phyloP scores from a whole-genome alignment of 2,329 filamentous ascomycete species.

The Nothophaeocryptopus gaeumannii region DNA sequence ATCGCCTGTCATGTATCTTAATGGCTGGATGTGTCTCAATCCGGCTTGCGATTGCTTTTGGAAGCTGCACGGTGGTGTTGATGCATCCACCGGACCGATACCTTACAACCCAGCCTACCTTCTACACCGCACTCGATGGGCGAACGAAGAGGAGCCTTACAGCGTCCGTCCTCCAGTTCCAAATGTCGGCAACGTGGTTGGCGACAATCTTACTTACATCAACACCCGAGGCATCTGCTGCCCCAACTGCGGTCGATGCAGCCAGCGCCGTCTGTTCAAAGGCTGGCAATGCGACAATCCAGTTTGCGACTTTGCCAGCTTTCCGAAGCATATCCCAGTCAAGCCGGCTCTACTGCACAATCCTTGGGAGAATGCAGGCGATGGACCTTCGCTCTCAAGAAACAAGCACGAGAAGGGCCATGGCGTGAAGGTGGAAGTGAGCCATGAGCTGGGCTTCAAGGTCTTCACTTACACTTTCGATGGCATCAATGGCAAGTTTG shows the following conservation, averaged over 20 bases:
- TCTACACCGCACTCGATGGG: slow-evolving; percentile 49
- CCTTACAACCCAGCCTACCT: slow-evolving; percentile 60
- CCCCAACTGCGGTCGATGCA: slow-evolving; percentile 61
- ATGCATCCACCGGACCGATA: slow-evolving; percentile 35
- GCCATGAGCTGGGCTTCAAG: slow-evolving; percentile 42
- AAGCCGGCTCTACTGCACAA: slow-evolving; percentile 24
- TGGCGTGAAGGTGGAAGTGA: slow-evolving; percentile 34
- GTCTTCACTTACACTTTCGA: slow-evolving; percentile 49
- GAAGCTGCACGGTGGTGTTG: slow-evolving; percentile 39
- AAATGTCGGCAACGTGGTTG: slow-evolving; percentile 37
- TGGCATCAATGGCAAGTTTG: slow-evolving; percentile 45
- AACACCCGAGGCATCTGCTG: slow-evolving; percentile 67
- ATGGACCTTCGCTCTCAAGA: slow-evolving; percentile 28
- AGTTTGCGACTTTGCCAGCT: slow-evolving; percentile 45
- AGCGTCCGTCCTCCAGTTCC: slow-evolving; percentile 42
- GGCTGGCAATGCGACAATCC: slow-evolving; percentile 59
- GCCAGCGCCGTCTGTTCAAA: slow-evolving; percentile 58
- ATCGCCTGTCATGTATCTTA: slow-evolving; percentile 42
- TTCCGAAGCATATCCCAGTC: slow-evolving; percentile 28
- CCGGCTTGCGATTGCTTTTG: slow-evolving; percentile 55
- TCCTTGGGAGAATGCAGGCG: slow-evolving; percentile 30
- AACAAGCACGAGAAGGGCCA: slow-evolving; percentile 31
- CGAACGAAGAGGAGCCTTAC: slow-evolving; percentile 38
- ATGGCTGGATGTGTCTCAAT: slow-evolving; percentile 60
- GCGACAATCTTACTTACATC: slow-evolving; percentile 49